Evolutionary conservation across 1,284 basidiomycete species (phyloP).

Genomic region (Microbotryum intermedium): DNA sequence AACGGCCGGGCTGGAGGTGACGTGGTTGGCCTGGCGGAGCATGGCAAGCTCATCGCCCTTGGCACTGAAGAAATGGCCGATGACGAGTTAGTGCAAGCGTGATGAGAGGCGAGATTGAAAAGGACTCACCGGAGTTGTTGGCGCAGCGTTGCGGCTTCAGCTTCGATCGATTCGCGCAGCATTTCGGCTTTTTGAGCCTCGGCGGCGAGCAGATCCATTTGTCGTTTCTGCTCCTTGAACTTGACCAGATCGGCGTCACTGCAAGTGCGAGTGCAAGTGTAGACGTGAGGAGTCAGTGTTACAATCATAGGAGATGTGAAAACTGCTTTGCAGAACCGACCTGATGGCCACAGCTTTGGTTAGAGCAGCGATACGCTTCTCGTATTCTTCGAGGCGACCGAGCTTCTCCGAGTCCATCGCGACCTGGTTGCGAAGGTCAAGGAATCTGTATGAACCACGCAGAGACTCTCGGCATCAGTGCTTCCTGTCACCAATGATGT

Average conservation of each 20-base stretch:
- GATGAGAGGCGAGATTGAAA: background rate
- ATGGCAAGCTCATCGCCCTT: background rate
- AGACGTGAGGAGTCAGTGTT: background rate
- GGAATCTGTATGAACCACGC: constrained; percentile 55
- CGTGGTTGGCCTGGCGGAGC: background rate
- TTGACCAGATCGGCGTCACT: constrained; percentile 65
- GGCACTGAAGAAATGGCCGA: background rate
- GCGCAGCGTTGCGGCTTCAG: constrained; percentile 3
- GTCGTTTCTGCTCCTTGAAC: constrained; percentile 54
- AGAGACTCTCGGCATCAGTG: constrained; percentile 62
- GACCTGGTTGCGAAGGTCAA: constrained; percentile 25
- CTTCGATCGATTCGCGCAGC: constrained; percentile 15
- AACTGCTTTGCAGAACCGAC: constrained; percentile 40
- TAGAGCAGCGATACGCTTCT: constrained; percentile 53
- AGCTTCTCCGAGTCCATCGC: constrained; percentile 23
- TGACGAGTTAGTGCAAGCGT: no score
- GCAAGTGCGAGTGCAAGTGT: background rate
- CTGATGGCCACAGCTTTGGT: constrained; percentile 60
- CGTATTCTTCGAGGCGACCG: constrained; percentile 21
- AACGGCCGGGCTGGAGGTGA: background rate
- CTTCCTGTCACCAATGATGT: constrained; percentile 53
- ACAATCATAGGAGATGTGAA: background rate
- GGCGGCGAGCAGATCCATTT: constrained; percentile 20
- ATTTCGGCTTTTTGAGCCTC: constrained; percentile 23
- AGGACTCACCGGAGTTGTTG: constrained; percentile 8